Evolutionary conservation across 108 stramenopile genomes (phyloP).

Genomic region (Cylindrotheca closterium): DNA sequence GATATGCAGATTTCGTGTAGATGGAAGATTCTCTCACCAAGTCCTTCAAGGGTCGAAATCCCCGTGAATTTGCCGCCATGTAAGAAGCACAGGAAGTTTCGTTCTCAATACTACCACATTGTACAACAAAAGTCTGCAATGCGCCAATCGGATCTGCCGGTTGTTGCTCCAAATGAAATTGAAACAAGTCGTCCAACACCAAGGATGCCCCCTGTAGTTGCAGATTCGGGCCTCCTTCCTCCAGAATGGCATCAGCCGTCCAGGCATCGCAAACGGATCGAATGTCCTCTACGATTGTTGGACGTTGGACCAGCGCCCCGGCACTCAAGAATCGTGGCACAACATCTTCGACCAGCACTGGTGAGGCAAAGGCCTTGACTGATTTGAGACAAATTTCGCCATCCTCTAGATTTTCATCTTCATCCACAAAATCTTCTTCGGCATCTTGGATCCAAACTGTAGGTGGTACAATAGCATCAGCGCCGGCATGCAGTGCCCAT

Average conservation of each 20-base stretch:
- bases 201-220: constrained; percentile 31
- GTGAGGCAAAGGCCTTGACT: constrained; percentile 37
- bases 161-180: constrained; percentile 15
- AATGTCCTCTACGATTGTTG: not conserved
- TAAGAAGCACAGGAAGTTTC: constrained; percentile 25
- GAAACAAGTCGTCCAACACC: constrained; percentile 34
- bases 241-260: constrained; percentile 39
- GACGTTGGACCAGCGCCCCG: constrained; percentile 34
- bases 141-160: not conserved
- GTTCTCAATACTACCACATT: constrained; percentile 21
- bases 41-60: constrained; percentile 23
- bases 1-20: constrained; percentile 7
- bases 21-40: constrained; percentile 8
- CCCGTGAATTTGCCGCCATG: constrained; percentile 27
- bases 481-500: no score
- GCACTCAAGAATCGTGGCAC: constrained; percentile 25
- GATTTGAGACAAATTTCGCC: constrained; percentile 36
- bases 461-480: no score
- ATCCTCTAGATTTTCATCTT: constrained; percentile 39
- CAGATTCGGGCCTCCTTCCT: constrained; percentile 32
- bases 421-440: constrained; percentile 43
- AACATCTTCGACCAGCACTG: not conserved
- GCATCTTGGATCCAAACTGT: constrained; percentile 35
- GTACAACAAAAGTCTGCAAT: constrained; percentile 19
- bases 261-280: constrained; percentile 31